Evolutionary conservation across 352 stramenopile species (phyloP).

Genomic region (Phytophthora crassamura): DNA sequence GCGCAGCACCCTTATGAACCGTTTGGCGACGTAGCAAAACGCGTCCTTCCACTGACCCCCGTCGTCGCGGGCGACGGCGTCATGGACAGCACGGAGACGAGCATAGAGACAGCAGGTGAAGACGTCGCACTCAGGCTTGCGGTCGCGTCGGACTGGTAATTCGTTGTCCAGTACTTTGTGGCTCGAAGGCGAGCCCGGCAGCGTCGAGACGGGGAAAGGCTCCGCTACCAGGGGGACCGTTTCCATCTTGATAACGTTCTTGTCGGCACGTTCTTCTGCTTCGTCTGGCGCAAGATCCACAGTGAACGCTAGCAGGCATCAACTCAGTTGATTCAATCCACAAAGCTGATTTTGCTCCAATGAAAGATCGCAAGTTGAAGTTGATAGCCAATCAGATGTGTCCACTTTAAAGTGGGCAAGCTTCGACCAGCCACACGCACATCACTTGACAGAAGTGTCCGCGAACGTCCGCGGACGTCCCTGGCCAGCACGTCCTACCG

Average conservation of each 20-base stretch:
- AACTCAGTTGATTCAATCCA: too few relatives aligned
- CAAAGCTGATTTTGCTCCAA: too few relatives aligned
- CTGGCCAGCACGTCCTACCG: too few relatives aligned
- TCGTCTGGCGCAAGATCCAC: too few relatives aligned
- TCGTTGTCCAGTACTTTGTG: not conserved
- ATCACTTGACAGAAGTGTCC: too few relatives aligned
- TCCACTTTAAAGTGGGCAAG: too few relatives aligned
- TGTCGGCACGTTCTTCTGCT: too few relatives aligned
- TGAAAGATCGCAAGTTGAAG: too few relatives aligned
- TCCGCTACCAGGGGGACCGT: slow-evolving; percentile 1
- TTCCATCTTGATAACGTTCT: not conserved
- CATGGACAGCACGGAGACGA: slow-evolving; percentile 2
- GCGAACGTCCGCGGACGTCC: too few relatives aligned
- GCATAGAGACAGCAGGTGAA: not conserved
- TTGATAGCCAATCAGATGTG: too few relatives aligned
- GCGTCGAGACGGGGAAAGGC: slow-evolving; percentile 4
- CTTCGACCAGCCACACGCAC: too few relatives aligned
- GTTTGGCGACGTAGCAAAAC: slow-evolving; percentile 1
- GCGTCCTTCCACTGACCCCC: not conserved
- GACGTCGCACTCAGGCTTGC: slow-evolving; percentile 3
- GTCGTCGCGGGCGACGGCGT: slow-evolving; percentile 1
- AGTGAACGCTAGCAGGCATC: too few relatives aligned
- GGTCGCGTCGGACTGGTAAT: not conserved
- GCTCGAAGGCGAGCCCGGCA: slow-evolving; percentile 3
- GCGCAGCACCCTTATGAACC: slow-evolving; percentile 21